Evolutionary conservation across 2,329 filamentous ascomycete species (phyloP).

Genomic region (Botrytis medusae): DNA sequence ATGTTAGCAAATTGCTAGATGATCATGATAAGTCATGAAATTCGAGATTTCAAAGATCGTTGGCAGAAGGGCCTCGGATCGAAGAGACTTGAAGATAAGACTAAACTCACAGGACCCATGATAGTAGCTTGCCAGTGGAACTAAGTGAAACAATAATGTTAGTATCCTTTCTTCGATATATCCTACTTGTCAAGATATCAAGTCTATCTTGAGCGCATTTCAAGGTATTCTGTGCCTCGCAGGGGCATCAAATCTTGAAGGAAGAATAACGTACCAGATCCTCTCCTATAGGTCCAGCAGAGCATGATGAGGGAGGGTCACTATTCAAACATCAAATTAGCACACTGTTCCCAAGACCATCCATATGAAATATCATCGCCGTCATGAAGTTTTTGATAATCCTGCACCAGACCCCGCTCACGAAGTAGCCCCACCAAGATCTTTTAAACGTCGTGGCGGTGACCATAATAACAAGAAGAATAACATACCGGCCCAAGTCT

Average conservation of each 20-base stretch:
- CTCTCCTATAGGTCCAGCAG: slow-evolving; percentile 93
- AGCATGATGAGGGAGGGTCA: slow-evolving; percentile 98
- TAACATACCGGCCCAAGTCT: slow-evolving; percentile 79
- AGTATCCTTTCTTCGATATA: slow-evolving; percentile 33
- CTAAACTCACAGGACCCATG: slow-evolving; percentile 89
- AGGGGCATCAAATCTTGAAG: slow-evolving; percentile 14
- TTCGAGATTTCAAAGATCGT: slow-evolving; percentile 22
- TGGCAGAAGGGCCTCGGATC: slow-evolving; percentile 8
- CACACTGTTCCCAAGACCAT: slow-evolving; percentile 22
- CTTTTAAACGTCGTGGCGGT: slow-evolving; percentile 25
- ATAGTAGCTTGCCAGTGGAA: slow-evolving; percentile 99
- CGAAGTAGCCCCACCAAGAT: slow-evolving; percentile 35
- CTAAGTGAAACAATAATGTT: slow-evolving; percentile 49
- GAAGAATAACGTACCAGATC: slow-evolving; percentile 75
- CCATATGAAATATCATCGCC: slow-evolving; percentile 6
- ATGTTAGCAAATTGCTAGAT: slow-evolving; percentile 7
- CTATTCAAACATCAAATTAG: slow-evolving; percentile 49
- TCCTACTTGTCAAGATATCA: slow-evolving; percentile 18
- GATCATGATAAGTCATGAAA: slow-evolving; percentile 19
- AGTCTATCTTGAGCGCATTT: slow-evolving; percentile 32
- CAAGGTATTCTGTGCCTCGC: slow-evolving; percentile 27
- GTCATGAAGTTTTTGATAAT: slow-evolving; percentile 40
- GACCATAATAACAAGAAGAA: slow-evolving; percentile 23
- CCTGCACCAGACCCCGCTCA: slow-evolving; percentile 38
- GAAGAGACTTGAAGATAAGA: slow-evolving; percentile 32